Evolutionary conservation across 306 rosid genomes (phyloP).

Genomic region (Citrullus amarus): DNA sequence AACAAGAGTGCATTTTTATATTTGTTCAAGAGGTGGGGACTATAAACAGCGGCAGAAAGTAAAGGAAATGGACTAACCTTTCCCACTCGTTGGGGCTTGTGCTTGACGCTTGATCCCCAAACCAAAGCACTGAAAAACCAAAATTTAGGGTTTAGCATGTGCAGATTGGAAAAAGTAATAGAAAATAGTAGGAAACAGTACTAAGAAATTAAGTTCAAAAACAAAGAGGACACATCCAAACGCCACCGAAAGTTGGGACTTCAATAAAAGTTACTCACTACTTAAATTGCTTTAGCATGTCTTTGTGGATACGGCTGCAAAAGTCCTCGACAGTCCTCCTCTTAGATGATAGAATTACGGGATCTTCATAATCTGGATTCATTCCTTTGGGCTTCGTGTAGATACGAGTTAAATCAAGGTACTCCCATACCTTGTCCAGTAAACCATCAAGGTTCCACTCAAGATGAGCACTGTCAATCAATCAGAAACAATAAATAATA

Average conservation of each 20-base stretch:
- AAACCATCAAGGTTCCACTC: conserved; percentile 99
- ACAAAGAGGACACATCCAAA: neutral
- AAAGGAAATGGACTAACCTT: conserved; percentile 37
- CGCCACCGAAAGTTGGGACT: neutral
- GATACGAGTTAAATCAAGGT: conserved; percentile 80
- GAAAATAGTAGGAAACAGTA: neutral
- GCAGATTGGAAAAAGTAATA: no score
- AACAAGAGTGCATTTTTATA: neutral
- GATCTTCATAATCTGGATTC: conserved; percentile 99
- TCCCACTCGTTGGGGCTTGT: conserved; percentile 98
- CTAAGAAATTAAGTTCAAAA: neutral
- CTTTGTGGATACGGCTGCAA: conserved; percentile 84
- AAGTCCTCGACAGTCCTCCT: conserved; percentile 83
- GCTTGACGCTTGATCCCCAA: conserved; percentile 94
- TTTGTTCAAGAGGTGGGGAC: neutral
- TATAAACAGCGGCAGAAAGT: neutral
- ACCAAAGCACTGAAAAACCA: conserved; percentile 67
- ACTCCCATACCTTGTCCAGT: conserved; percentile 91
- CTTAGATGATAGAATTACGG: conserved; percentile 89
- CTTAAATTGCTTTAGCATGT: conserved; percentile 86
- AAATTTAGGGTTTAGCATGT: conserved; percentile 10
- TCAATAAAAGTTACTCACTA: conserved; percentile 42
- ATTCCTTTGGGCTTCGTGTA: conserved; percentile 96
- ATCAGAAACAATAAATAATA: conserved; percentile 15
- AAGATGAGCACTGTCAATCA: conserved; percentile 70